Evolutionary conservation across 2,329 filamentous ascomycete species (phyloP).

Genomic region (Phialemoniopsis sp.): DNA sequence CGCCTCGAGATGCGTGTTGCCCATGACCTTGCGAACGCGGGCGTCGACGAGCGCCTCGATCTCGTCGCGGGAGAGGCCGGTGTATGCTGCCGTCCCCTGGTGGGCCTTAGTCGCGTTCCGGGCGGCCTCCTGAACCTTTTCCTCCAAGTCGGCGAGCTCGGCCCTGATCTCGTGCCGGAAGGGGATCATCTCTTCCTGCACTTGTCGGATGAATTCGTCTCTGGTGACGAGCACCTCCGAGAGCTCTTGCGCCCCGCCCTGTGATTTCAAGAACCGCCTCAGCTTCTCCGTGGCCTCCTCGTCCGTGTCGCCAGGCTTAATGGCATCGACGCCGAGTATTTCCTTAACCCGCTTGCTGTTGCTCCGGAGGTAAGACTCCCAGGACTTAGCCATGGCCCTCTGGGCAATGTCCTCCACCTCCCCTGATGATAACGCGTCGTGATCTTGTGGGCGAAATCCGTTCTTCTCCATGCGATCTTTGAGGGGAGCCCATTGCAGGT

Average conservation of each 20-base stretch:
- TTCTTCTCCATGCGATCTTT: constrained; percentile 31
- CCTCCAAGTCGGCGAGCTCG: constrained; percentile 32
- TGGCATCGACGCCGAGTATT: constrained; percentile 9
- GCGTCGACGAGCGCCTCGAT: constrained; percentile 33
- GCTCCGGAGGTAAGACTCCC: constrained; percentile 47
- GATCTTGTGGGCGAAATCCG: constrained; percentile 13
- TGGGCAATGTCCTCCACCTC: constrained; percentile 21
- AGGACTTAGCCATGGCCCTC: constrained; percentile 31
- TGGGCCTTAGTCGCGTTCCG: constrained; percentile 26
- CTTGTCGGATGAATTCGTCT: constrained; percentile 41
- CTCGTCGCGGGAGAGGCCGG: constrained; percentile 33
- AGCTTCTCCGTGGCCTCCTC: constrained; percentile 27
- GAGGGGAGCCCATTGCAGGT: constrained; percentile 43
- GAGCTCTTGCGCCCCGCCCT: constrained; percentile 22
- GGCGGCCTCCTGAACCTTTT: constrained; percentile 10
- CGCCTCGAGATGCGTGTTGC: constrained; percentile 40
- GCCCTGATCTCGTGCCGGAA: constrained; percentile 32
- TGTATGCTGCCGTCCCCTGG: constrained; percentile 13
- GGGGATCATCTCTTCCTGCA: constrained; percentile 31
- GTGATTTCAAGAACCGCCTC: constrained; percentile 19
- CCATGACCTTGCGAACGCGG: constrained; percentile 36
- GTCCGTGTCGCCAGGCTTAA: constrained; percentile 9
- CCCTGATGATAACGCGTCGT: constrained; percentile 19
- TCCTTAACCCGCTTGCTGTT: constrained; percentile 39
- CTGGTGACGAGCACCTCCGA: constrained; percentile 36